Percentiles rank a stretch among this genome's conserved stretches.
Evolutionary conservation across 805 yeast species (phyloP).

Genomic region (Saccharomycopsis sp.): DNA sequence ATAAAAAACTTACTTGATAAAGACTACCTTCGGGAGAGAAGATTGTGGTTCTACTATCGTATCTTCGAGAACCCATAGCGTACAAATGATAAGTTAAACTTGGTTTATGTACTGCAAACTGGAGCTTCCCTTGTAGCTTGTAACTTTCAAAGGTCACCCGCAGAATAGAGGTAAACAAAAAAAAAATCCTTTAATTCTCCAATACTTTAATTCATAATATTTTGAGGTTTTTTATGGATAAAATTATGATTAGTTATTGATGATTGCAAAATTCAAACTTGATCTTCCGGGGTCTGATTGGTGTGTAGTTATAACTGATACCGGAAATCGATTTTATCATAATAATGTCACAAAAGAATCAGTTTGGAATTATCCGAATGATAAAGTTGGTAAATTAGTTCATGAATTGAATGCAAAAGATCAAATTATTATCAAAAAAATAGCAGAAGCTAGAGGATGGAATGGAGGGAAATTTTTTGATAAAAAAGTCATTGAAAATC

Average conservation of each 20-base stretch:
- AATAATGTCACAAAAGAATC: slow-evolving; percentile 24
- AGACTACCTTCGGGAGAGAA: slow-evolving; percentile 98
- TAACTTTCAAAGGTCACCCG: no score
- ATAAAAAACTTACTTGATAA: slow-evolving; percentile 85
- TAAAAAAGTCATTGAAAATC: not conserved
- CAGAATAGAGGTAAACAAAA: no score
- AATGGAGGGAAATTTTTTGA: slow-evolving; percentile 4
- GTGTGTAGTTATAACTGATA: slow-evolving; percentile 31
- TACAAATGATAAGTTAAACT: no score
- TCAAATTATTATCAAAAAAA: slow-evolving; percentile 24
- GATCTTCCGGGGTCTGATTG: slow-evolving; percentile 23
- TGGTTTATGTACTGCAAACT: no score
- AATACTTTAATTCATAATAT: no score
- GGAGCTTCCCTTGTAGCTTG: no score
- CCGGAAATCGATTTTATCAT: slow-evolving; percentile 34
- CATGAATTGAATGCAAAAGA: slow-evolving; percentile 17
- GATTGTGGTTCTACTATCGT: slow-evolving; percentile 97
- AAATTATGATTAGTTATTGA: no score
- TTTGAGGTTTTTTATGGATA: no score
- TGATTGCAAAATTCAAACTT: slow-evolving; percentile 8
- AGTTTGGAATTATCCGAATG: slow-evolving; percentile 25
- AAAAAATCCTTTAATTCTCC: no score
- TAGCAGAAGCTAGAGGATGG: slow-evolving; percentile 32
- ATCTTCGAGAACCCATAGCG: slow-evolving; percentile 81
- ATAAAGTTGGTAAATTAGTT: slow-evolving; percentile 16